Evolutionary conservation across 2,329 filamentous ascomycete genomes (phyloP), one percentile per base, ranked within the genome.

Genomic region (Alternaria hordeiaustralica): DNA sequence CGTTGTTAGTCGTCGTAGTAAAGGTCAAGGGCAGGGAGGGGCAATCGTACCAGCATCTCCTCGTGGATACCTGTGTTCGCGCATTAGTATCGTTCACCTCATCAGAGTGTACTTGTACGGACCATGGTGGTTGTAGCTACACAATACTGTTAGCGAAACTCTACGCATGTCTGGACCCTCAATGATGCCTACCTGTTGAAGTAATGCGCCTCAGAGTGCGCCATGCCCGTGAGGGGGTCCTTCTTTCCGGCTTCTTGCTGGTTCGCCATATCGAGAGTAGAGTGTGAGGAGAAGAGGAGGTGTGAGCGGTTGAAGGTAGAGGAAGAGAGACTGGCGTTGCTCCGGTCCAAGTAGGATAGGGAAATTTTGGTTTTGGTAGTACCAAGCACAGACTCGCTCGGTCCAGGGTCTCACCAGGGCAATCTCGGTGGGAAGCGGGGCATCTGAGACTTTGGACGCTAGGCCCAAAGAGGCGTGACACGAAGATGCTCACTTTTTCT

Each of bases 51-150:
- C 90, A 97, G 86, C 94, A 97, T 97, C 84, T 97, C 94, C 86
- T 97, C 94, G 82, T 97, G 94, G 79, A 97, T 97, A 80, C 93
- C 93, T 95, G 76, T 70, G 70, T 63, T 71, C 72, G 79, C 78
- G 76, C 75, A 81, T 79, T 79, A 81, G 82, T 80, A 75, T 63
- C 64, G 61, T 67, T 69, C 59, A 64, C 54, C 62, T 68, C 67
- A 79, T 56, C 72, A 75, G 73, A 71, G 78, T 58, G 66, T 70
- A 74, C 58, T 64, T 15, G 63, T 68, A 85, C 85, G 81, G 89
- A 94, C 94, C 95, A 87, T 98, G 95, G 84, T 98, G 96, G 82
- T 98, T 97, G 82, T 98, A 98, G 83, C 94, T 97, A 81, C 71
- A 65, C 57, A 30, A 61, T 44, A 61, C 26, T 33, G 75, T 86